Evolutionary conservation across 2,329 filamentous ascomycete genomes (phyloP), one percentile per base, ranked within the genome.

Genomic region (Lachnellula occidentalis): DNA sequence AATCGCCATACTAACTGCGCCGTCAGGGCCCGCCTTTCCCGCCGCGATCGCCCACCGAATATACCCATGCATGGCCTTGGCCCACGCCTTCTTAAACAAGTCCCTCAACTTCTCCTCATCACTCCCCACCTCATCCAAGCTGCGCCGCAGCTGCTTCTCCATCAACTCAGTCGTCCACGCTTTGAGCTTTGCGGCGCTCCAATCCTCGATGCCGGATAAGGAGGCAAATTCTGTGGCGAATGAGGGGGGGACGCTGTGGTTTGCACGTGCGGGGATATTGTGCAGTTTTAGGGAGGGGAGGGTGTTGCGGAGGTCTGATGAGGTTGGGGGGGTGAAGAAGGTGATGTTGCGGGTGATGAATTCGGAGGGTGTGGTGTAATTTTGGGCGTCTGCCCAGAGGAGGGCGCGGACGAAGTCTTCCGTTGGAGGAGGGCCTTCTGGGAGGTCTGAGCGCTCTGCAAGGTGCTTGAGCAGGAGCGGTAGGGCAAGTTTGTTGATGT

Each of bases 291-390:
- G 17, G 54, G 53, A 36, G 46, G 51, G 54, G 53, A 54, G 36
- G 53, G 47, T 54, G n/a, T 24, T 47, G 19, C 34, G 56, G 9
- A 67, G 54, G 43, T 60, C 53, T 39, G 61, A 49, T 2, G 22
- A 15, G 11, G 45, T 64, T 45, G 61, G 69, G 6, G 72, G 65
- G 1, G 68, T 69, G 69, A 87, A 86, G 69, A 88, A 81, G 63
- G 81, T 80, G 27, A 70, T 66, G 65, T 83, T 81, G 34, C 78
- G 75, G 34, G 75, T 64, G 7, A 81, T 69, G 66, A 85, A 88
- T 19, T 80, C 73, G 4, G 69, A 58, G 0, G 82, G 74, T 15
- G 74, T 81, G 17, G 74, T 77, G 66, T 81, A 87, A 54, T 79
- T 82, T 57, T 79, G 78, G 8, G 76, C 74, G 61, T 84, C 81